phyloP scores from a whole-genome alignment of 169 alveolate species.

The Plasmodium vivax region DNA sequence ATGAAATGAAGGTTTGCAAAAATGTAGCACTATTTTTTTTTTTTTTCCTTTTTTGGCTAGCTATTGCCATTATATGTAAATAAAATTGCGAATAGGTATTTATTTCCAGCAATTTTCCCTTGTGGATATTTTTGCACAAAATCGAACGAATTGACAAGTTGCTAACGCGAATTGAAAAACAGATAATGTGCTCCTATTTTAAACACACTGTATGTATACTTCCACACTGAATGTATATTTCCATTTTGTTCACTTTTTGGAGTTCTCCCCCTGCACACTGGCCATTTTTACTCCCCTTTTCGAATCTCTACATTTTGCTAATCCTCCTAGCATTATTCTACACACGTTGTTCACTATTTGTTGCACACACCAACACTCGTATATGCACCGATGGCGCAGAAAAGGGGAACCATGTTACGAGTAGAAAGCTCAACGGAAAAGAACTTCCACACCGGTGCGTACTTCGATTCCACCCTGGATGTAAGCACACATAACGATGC shows the following conservation, averaged over 20 bases:
- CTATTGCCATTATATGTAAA: not conserved
- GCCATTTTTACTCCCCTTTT: not conserved
- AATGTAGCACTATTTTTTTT: not conserved
- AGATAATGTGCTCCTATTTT: not conserved
- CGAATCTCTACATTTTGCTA: not conserved
- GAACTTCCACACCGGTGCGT: not conserved
- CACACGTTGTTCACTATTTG: not conserved
- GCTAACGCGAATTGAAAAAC: not conserved
- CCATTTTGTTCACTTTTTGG: not conserved
- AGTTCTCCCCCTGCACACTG: not conserved
- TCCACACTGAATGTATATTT: not conserved
- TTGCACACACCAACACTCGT: not conserved
- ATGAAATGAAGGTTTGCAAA: not conserved
- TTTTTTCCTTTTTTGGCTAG: not conserved
- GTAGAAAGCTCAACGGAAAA: conserved; percentile 14
- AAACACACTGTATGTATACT: not conserved
- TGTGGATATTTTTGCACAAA: not conserved
- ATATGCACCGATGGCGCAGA: not conserved
- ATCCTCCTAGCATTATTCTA: not conserved
- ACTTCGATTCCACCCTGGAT: conserved; percentile 6
- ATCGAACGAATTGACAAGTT: not conserved
- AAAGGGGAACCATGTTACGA: conserved; percentile 20
- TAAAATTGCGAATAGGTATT: not conserved
- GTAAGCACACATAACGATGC: conserved; percentile 34
- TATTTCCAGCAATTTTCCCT: not conserved